A percentile compares a stretch with the other conserved stretches of the same genome.
phyloP scores from a whole-genome alignment of 2,329 filamentous ascomycete genomes.

The Orbilia brochopaga region DNA sequence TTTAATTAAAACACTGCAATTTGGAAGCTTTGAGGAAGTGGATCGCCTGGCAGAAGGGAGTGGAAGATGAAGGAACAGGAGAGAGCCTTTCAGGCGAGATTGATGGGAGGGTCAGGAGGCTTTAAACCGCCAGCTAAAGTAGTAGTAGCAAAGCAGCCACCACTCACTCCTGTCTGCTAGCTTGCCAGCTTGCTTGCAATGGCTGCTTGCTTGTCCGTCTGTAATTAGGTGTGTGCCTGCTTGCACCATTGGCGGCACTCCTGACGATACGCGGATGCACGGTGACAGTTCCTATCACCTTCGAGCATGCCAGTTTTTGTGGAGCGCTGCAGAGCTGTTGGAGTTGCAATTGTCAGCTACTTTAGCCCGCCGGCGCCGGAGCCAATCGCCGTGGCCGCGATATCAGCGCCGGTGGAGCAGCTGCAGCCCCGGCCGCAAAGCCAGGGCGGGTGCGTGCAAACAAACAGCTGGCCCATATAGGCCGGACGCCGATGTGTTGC shows the following conservation, averaged over 20 bases:
- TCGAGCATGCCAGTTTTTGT: conserved; percentile 7
- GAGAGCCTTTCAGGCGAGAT: conserved; percentile 42
- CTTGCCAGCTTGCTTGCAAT: neutral
- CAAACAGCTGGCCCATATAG: conserved; percentile 29
- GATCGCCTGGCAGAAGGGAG: conserved; percentile 27
- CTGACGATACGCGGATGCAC: conserved; percentile 13
- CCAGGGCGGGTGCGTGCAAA: too few species aligned
- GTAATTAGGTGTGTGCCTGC: neutral
- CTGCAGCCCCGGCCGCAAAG: conserved; percentile 7
- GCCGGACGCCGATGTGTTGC: conserved; percentile 47
- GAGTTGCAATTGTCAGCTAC: conserved; percentile 15
- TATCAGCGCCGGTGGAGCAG: conserved; percentile 35
- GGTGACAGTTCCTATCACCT: conserved; percentile 24
- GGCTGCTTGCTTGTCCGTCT: too few species aligned
- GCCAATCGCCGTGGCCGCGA: conserved; percentile 44
- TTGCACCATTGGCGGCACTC: neutral
- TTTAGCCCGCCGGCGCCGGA: too few species aligned
- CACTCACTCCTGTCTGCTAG: too few species aligned
- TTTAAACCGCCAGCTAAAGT: conserved; percentile 22
- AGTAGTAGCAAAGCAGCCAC: conserved; percentile 1
- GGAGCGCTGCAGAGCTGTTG: conserved; percentile 20
- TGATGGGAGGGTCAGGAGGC: conserved; percentile 40
- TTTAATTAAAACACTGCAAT: conserved; percentile 1
- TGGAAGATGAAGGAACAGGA: conserved; percentile 28
- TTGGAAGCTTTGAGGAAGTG: conserved; percentile 26